These are phyloP conservation scores for Daldinia bambusicola DNA, from an alignment of 495 filamentous ascomycete genomes.

Conservation along the genomic window DNA sequence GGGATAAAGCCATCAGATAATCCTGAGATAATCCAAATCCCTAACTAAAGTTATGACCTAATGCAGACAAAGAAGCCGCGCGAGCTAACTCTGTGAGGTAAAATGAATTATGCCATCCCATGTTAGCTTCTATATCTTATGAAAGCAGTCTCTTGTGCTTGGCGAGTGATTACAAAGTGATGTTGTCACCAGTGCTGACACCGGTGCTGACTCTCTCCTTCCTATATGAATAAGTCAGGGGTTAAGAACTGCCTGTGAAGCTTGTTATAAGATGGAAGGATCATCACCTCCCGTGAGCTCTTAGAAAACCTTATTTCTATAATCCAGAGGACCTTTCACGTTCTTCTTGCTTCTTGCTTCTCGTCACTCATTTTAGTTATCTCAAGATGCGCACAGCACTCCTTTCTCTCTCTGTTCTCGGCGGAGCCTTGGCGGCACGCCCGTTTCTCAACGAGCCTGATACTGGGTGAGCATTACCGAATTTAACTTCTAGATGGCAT, in stretches of 20 bases:
- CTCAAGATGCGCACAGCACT: constrained; percentile 27
- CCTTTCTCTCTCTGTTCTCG: constrained; percentile 26
- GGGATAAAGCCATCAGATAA: constrained; percentile 21
- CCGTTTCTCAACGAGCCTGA: constrained; percentile 47
- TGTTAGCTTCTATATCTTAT: background rate
- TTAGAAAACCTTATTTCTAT: background rate
- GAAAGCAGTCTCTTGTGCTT: constrained; percentile 15
- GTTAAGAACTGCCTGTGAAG: background rate
- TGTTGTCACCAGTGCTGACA: background rate
- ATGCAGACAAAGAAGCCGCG: constrained; percentile 16
- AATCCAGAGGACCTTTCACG: background rate
- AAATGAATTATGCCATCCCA: constrained; percentile 13
- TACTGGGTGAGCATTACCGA: constrained; percentile 36
- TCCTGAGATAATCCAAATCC: constrained; percentile 3
- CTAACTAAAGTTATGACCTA: constrained; percentile 3
- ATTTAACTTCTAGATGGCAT: background rate
- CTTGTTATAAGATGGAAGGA: constrained; percentile 26
- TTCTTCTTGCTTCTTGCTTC: constrained; percentile 7
- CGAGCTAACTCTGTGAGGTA: constrained; percentile 8
- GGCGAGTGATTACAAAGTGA: constrained; percentile 27
- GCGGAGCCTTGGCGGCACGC: constrained; percentile 39
- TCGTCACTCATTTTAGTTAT: background rate
- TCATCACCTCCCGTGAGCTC: background rate
- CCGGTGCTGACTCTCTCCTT: constrained; percentile 27
- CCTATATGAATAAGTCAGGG: constrained; percentile 12